A percentile compares a stretch with the other conserved stretches of the same genome.
Evolutionary conservation across 2,329 filamentous ascomycete genomes (phyloP).

Genomic region (Geosmithia morbida): DNA sequence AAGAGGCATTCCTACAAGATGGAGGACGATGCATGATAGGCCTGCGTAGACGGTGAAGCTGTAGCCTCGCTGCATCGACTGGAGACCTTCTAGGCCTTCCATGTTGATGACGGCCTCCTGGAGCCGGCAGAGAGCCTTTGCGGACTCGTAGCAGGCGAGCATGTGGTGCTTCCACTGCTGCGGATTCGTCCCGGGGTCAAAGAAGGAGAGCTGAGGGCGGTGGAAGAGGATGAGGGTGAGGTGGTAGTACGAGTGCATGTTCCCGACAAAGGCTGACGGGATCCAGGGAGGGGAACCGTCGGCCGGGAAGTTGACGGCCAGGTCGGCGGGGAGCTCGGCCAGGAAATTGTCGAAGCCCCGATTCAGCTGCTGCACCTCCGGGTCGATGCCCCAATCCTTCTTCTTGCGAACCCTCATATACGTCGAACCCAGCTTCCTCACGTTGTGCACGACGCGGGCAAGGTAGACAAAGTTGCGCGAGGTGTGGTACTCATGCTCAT

Average conservation of each 20-base stretch:
- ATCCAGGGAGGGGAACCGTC: conserved; percentile 76
- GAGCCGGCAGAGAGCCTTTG: conserved; percentile 71
- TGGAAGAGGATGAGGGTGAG: conserved; percentile 76
- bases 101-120: conserved; percentile 70
- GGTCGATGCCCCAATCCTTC: conserved; percentile 78
- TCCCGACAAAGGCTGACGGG: conserved; percentile 74
- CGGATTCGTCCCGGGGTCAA: conserved; percentile 55
- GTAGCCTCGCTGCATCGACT: conserved; percentile 87
- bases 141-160: conserved; percentile 70
- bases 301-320: conserved; percentile 62
- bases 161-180: conserved; percentile 81
- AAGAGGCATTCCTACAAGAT: conserved; percentile 52
- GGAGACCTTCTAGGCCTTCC: conserved; percentile 65
- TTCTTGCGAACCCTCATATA: conserved; percentile 63
- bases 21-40: conserved; percentile 81
- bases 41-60: conserved; percentile 93
- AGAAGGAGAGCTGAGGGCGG: conserved; percentile 68
- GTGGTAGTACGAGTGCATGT: conserved; percentile 81
- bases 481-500: conserved; percentile 62
- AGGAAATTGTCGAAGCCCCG: conserved; percentile 65
- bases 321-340: conserved; percentile 60
- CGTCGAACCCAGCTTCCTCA: conserved; percentile 61
- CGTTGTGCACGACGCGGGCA: conserved; percentile 60
- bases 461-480: conserved; percentile 78
- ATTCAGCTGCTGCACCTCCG: conserved; percentile 67